Percentiles rank a stretch among this genome's conserved stretches.
phyloP scores from a whole-genome alignment of 2,329 filamentous ascomycete genomes.

The Colletotrichum cuscutae region DNA sequence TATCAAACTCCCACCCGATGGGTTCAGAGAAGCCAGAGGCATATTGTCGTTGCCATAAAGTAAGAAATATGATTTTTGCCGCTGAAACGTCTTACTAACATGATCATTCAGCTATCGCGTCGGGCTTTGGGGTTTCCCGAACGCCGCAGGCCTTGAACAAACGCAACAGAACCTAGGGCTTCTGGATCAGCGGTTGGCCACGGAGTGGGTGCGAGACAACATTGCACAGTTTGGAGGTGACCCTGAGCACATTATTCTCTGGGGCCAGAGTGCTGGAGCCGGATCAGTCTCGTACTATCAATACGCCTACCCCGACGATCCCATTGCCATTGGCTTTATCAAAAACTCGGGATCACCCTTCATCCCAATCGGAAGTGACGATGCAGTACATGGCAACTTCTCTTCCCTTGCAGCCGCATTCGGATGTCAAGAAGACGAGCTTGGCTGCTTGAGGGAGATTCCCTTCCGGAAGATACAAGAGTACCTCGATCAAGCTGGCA shows the following conservation, averaged over 20 bases:
- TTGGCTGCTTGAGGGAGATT: background rate
- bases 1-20: background rate
- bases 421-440: background rate
- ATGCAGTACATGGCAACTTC: background rate
- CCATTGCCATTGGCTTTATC: background rate
- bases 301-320: background rate
- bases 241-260: background rate
- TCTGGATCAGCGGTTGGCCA: background rate
- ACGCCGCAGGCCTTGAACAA: background rate
- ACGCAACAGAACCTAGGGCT: background rate
- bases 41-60: background rate
- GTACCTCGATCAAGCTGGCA: background rate
- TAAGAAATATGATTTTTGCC: background rate
- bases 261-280: background rate
- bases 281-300: background rate
- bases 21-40: background rate
- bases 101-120: background rate
- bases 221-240: background rate
- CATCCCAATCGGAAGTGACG: background rate
- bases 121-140: background rate
- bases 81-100: background rate
- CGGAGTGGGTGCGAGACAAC: background rate
- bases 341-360: background rate
- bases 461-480: background rate
- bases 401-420: background rate